Base-by-base conservation (phyloP, 1,139 yeast genomes). In the Yamadazyma mexicana region DNA sequence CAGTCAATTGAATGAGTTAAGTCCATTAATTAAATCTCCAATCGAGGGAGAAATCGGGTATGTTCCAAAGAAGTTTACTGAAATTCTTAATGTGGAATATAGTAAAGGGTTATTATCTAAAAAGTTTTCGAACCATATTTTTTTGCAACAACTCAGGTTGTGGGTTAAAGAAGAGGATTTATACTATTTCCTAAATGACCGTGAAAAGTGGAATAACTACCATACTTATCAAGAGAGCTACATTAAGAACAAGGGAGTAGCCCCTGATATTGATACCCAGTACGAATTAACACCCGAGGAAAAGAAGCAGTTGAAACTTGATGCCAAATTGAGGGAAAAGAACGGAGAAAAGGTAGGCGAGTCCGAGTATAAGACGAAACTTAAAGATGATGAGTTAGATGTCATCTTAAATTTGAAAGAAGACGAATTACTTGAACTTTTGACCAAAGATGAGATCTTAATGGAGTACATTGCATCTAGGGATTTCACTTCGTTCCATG, bases 41-140 rank as follows among this genome's bases (percentile, higher is more conserved):
- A 53, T 67, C 14, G 74, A 69, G 50, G 74, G 73, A 8, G 73
- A 68, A 49, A 45, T 62, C 20, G 74, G 71, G 2, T 69, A 67
- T 46, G 51, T 68, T 10, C 75, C 75, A 5, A 50, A 45, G 42
- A 54, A 37, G 47, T 67, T 56, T 45, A 49, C 60, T 3, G 54
- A 54, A 4, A 53, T 66, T 11, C 55, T 69, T 23, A 42, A 52
- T 3, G 56, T 46, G 5, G 75, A 69, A 47, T 69, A 69, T 48
- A 40, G 52, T 3, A 46, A 43, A 20, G 74, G 74, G 3, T 42
- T 61, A 38, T 35, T 42, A 15, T 40, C 46, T 11, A 57, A 54
- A 39, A 49, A 49, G 31, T 59, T 52, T 40, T 40, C 46, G 3
- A 52, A 52, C 4, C 61, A 61, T 40, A 52, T 64, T 2, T 67